A percentile compares a stretch with the other conserved stretches of the same genome.
Evolutionary conservation across 306 rosid genomes (phyloP).

Genomic region (Prosopis cineraria): DNA sequence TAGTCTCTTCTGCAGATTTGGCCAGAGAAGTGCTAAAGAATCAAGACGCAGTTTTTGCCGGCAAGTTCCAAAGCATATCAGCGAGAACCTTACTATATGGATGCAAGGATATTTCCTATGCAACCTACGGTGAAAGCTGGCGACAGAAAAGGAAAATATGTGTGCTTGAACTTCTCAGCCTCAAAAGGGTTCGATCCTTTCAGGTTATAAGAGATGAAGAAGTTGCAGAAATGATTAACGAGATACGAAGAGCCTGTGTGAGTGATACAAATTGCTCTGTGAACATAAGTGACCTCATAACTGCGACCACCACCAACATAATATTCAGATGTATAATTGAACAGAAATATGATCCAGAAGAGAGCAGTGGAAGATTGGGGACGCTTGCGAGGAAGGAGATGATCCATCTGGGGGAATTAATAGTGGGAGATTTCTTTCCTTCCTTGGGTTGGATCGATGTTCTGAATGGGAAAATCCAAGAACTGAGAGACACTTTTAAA

Average conservation of each 20-base stretch:
- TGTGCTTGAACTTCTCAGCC: slow-evolving; percentile 34
- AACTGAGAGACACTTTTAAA: background rate
- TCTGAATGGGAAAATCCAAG: background rate
- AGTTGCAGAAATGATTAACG: slow-evolving; percentile 4
- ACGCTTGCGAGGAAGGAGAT: slow-evolving; percentile 3
- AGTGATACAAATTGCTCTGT: background rate
- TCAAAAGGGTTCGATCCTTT: slow-evolving; percentile 22
- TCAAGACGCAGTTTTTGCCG: slow-evolving; percentile 3
- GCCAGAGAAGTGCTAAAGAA: slow-evolving; percentile 3
- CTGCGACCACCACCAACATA: slow-evolving; percentile 25
- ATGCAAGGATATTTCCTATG: slow-evolving; percentile 16
- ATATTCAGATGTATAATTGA: slow-evolving; percentile 33
- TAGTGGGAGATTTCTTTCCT: slow-evolving; percentile 24
- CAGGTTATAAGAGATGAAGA: slow-evolving; percentile 30
- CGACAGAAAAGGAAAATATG: slow-evolving; percentile 21
- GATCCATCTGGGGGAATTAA: slow-evolving; percentile 3
- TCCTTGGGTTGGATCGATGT: slow-evolving; percentile 21
- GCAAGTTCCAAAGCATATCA: background rate
- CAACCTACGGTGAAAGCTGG: slow-evolving; percentile 30
- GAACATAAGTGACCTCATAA: slow-evolving; percentile 29
- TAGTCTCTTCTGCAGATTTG: slow-evolving; percentile 19
- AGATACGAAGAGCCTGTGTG: background rate
- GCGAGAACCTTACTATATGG: slow-evolving; percentile 4
- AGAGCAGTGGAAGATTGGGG: background rate
- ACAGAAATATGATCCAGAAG: slow-evolving; percentile 27